A percentile compares a stretch with the other conserved stretches of the same genome.
Conservation (phyloP, 192 early-diverging fungal genomes). For the Entrophospora sp. region DNA sequence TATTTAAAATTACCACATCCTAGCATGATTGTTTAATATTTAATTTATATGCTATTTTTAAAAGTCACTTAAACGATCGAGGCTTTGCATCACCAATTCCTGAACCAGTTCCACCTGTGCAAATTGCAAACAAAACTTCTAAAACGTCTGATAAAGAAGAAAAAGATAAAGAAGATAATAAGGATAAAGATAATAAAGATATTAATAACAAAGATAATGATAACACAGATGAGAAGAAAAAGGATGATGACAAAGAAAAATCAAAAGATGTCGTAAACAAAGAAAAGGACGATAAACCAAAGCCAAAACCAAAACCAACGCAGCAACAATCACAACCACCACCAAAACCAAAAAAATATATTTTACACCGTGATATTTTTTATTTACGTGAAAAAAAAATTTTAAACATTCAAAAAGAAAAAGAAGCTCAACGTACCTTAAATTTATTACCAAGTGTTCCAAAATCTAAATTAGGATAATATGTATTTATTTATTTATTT, state of each 20-base stretch:
- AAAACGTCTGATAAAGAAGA: neutral
- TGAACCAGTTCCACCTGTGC: neutral
- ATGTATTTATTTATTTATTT: too few relatives aligned
- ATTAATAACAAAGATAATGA: slow-evolving; percentile 16
- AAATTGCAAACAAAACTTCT: neutral
- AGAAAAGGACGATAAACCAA: slow-evolving; percentile 13
- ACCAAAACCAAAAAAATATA: slow-evolving; percentile 24
- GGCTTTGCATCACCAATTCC: slow-evolving; percentile 25
- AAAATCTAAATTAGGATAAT: too few relatives aligned
- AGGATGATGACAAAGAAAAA: slow-evolving; percentile 19
- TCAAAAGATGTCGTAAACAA: slow-evolving; percentile 16
- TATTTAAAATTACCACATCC: neutral
- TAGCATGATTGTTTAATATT: neutral
- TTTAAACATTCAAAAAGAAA: slow-evolving; percentile 23
- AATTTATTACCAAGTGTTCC: slow-evolving; percentile 32
- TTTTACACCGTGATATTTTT: slow-evolving; percentile 34
- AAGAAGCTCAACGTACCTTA: slow-evolving; percentile 21
- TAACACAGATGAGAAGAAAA: slow-evolving; percentile 7
- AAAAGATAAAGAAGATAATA: neutral
- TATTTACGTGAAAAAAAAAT: slow-evolving; percentile 31
- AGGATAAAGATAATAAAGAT: slow-evolving; percentile 12
- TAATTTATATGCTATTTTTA: neutral
- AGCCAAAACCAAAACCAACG: neutral
- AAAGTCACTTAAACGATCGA: slow-evolving; percentile 28
- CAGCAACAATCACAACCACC: slow-evolving; percentile 5